Evolutionary conservation across 768 basidiomycete genomes (phyloP).

Genomic region (Amanita pallidorosea): DNA sequence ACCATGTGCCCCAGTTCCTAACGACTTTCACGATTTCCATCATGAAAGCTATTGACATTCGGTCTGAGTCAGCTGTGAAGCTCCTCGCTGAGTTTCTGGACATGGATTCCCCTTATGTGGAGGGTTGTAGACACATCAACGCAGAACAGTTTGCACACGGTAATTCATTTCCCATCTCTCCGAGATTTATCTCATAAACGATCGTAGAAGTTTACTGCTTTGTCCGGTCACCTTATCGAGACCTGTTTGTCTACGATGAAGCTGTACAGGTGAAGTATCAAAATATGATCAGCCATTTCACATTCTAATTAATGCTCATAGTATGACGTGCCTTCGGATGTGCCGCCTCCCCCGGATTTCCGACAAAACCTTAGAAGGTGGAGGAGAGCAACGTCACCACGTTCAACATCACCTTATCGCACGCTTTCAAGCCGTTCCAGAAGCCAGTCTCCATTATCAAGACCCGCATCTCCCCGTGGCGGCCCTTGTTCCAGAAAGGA

Average conservation of each 20-base stretch:
- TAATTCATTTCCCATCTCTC: slow-evolving; percentile 22
- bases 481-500: neutral
- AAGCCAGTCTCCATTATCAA: neutral
- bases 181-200: neutral
- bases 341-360: slow-evolving; percentile 25
- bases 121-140: slow-evolving; percentile 49
- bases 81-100: slow-evolving; percentile 85
- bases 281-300: neutral
- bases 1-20: slow-evolving; percentile 50
- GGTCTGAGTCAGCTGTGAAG: slow-evolving; percentile 79
- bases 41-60: slow-evolving; percentile 89
- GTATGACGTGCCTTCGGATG: slow-evolving; percentile 46
- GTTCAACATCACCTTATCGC: slow-evolving; percentile 18
- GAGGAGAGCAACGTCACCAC: slow-evolving; percentile 14
- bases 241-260: slow-evolving; percentile 73
- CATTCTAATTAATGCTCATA: slow-evolving; percentile 16
- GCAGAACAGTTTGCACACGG: slow-evolving; percentile 95
- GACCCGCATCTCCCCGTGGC: neutral
- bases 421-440: slow-evolving; percentile 8
- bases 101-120: slow-evolving; percentile 47
- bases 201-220: slow-evolving; percentile 76
- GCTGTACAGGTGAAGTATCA: slow-evolving; percentile 58
- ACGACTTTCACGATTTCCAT: slow-evolving; percentile 82
- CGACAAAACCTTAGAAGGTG: slow-evolving; percentile 15
- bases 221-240: slow-evolving; percentile 80